phyloP scores from a whole-genome alignment of 768 basidiomycete genomes.

The Coprinopsis sp. region DNA sequence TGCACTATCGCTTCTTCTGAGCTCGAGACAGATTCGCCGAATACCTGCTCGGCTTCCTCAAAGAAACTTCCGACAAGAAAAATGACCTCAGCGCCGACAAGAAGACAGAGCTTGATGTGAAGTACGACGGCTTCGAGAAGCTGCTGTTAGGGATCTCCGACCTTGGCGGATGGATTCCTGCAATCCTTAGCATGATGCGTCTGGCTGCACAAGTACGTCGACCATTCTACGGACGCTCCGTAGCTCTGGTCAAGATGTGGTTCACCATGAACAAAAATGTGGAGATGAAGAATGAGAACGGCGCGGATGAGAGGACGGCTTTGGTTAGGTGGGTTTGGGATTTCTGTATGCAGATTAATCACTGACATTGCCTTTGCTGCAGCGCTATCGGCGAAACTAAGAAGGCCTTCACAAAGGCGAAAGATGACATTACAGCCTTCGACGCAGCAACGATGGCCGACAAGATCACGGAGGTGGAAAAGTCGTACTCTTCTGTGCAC shows the following conservation, averaged over 20 bases:
- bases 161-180: not conserved
- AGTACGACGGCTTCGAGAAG: not conserved
- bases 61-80: not conserved
- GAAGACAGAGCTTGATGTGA: not conserved
- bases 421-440: not conserved
- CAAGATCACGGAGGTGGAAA: not conserved
- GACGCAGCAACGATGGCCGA: not conserved
- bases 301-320: not conserved
- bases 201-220: conserved; percentile 15
- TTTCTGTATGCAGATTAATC: not conserved
- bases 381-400: conserved; percentile 3
- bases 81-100: no score
- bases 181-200: conserved; percentile 16
- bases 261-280: not conserved
- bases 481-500: not conserved
- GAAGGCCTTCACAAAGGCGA: no score
- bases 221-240: conserved; percentile 18
- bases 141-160: not conserved
- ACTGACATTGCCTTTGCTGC: not conserved
- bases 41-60: not conserved
- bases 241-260: conserved; percentile 17
- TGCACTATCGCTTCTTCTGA: not conserved
- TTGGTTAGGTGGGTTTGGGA: not conserved
- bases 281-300: not conserved
- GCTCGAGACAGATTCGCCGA: conserved; percentile 5